Evolutionary conservation across 305 asterid genomes (phyloP), one percentile per base, ranked within the genome.

Genomic region (Lippia alba): DNA sequence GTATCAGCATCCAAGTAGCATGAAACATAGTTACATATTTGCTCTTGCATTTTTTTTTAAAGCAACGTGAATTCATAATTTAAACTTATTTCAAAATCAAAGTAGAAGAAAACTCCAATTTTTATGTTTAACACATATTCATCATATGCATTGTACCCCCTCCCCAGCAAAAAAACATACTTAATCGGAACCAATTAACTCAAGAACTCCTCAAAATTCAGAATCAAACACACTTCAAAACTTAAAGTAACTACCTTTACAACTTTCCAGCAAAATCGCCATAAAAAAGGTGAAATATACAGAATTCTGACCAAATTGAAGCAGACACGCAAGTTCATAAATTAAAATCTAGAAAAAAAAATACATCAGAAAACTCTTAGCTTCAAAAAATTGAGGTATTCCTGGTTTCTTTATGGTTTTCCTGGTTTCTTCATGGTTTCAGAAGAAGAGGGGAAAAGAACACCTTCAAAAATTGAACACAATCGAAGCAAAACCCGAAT

Each of bases 181-280:
- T 50, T 54, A 64, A 61, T 68, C 67, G 69, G 69, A 71, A 64
- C 49, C 71, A 60, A 66, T 66, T 68, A 72, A 75, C 78, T 74
- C 32, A 53, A 59, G 63, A 56, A 56, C 55, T 67, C 60, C 64
- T 39, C 72, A 63, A 74, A 80, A 34, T 82, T 69, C 72, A 73
- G 66, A 78, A 64, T 54, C 34, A 12, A 69, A 76, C 64, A 56
- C 64, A 65, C 69, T 69, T 71, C 59, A 50, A 64, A 55, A 64
- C 77, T 59, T 24, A 74, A 77, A 77, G 62, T 60, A 56, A 39
- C 73, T 61, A 73, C 71, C 77, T 49, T 46, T 32, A 48, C 55
- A 67, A 30, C 62, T 20, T 20, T 58, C 45, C 74, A 59, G 8
- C 34, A 16, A 57, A 64, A 44, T 36, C 59, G 14, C 57, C 60